A percentile compares a stretch with the other conserved stretches of the same genome.
Conservation (phyloP, 352 stramenopile species). For the Phytophthora pini region DNA sequence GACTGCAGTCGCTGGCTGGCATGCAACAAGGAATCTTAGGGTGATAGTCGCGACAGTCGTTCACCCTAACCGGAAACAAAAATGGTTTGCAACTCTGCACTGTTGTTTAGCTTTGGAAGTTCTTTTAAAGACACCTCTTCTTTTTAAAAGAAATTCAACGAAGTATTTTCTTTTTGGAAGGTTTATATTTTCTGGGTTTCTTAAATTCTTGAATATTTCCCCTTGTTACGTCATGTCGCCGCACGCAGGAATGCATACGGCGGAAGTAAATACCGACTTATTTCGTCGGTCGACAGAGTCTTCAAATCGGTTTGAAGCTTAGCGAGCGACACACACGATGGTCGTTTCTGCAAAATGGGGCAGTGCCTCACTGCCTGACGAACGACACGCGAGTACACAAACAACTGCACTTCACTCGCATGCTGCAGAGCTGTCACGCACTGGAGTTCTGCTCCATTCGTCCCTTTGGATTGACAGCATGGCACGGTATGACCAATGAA, state of each 20-base stretch:
- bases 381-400: constrained; percentile 45
- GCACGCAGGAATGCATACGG: constrained; percentile 40
- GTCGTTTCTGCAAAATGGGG: constrained; percentile 24
- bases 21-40: neutral
- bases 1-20: constrained; percentile 2
- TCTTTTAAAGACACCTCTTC: no score
- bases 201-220: neutral
- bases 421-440: constrained; percentile 42
- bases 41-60: neutral
- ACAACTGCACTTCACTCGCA: constrained; percentile 36
- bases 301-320: constrained; percentile 10
- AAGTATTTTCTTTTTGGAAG: no score
- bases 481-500: constrained; percentile 45
- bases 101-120: no score
- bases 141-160: no score
- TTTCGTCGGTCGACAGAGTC: constrained; percentile 24
- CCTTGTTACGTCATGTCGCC: neutral
- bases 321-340: constrained; percentile 39
- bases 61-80: neutral
- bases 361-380: constrained; percentile 40
- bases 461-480: constrained; percentile 38
- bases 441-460: constrained; percentile 3
- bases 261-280: constrained; percentile 43
- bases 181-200: neutral
- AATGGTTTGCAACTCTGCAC: neutral